Base-by-base conservation (phyloP, 179 eudicot genomes). In the Beta lomatogona region DNA sequence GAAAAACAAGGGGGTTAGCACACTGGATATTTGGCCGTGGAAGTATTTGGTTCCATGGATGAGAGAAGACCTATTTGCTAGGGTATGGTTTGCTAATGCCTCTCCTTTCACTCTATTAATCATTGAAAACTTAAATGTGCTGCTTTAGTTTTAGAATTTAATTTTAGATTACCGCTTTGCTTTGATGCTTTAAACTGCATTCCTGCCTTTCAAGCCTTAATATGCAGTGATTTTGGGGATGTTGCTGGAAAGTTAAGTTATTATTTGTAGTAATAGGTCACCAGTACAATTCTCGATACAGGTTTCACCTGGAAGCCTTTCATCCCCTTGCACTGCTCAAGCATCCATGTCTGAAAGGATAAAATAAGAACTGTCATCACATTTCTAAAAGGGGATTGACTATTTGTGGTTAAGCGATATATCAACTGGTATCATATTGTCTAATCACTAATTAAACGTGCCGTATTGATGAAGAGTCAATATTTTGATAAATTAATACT, bases 21-120 rank as follows among this genome's bases (percentile, higher is more conserved):
- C 99, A 1, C 88, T 94, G 77, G 98, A 94, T 84, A 94, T 96
- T 55, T 96, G 99, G 99, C 98, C 98, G 22, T 96, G 99, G 99
- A 96, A 96, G 85, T 92, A 96, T 89, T 82, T 96, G 89, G 97
- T 94, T 69, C 99, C 99, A 58, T 96, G 99, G 99, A 96, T 96
- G 98, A 92, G 95, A 83, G 97, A 93, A 91, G 99, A 97, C 83
- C 86, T 97, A 55, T 97, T 97, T 88, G 80, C 93, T 71, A 90
- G 98, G 90, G 99, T 97, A 93, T 77, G 90, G 70, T 82, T 83
- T 14, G 19, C 65, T 79, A 19, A 15, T 53, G 15, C 66, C 57
- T 44, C 58, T 66, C n/a, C 71, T 50, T 45, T 69, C 46, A 63
- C 28, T 36, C 14, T 31, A 64, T 25, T 64, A 21, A 66, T 69